Conservation (phyloP, 1,284 basidiomycete genomes). For the Wallemia ichthyophaga region DNA sequence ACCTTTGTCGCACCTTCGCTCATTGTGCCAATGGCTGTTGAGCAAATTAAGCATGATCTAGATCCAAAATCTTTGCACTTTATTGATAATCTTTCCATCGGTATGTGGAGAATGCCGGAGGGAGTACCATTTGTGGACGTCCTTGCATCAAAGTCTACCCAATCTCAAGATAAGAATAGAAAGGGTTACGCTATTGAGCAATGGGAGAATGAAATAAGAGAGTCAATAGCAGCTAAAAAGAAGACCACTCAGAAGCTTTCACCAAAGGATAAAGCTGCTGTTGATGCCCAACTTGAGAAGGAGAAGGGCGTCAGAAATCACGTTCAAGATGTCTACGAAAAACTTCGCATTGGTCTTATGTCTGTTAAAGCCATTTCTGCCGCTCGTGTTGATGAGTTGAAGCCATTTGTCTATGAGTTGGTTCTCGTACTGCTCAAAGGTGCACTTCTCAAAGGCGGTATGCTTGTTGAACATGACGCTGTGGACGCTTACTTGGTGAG, state of each 20-base stretch:
- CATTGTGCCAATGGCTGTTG: slow-evolving; percentile 36
- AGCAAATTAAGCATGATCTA: slow-evolving; percentile 33
- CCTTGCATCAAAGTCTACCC: slow-evolving; percentile 27
- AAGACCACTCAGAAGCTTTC: slow-evolving; percentile 25
- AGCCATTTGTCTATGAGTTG: slow-evolving; percentile 26
- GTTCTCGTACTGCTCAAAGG: slow-evolving; percentile 32
- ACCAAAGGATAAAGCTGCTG: slow-evolving; percentile 49
- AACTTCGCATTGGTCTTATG: slow-evolving; percentile 33
- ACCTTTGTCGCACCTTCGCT: slow-evolving; percentile 41
- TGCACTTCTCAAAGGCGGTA: slow-evolving; percentile 26
- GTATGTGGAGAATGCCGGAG: slow-evolving; percentile 53
- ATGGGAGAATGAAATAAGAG: slow-evolving; percentile 78
- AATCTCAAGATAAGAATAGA: slow-evolving; percentile 31
- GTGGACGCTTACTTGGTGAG: slow-evolving; percentile 46
- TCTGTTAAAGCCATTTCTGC: slow-evolving; percentile 32
- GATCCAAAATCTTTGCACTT: slow-evolving; percentile 26
- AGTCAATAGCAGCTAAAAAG: slow-evolving; percentile 44
- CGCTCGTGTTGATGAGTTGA: slow-evolving; percentile 28
- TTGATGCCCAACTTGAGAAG: slow-evolving; percentile 47
- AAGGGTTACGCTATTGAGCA: slow-evolving; percentile 60
- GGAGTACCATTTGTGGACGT: slow-evolving; percentile 51
- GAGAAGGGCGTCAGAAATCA: slow-evolving; percentile 34
- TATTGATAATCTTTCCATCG: slow-evolving; percentile 39
- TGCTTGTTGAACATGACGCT: slow-evolving; percentile 29
- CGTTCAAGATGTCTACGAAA: slow-evolving; percentile 26